These are phyloP conservation scores for Silene vulgaris DNA, from an alignment of 179 eudicot genomes.

Conservation along the genomic window DNA sequence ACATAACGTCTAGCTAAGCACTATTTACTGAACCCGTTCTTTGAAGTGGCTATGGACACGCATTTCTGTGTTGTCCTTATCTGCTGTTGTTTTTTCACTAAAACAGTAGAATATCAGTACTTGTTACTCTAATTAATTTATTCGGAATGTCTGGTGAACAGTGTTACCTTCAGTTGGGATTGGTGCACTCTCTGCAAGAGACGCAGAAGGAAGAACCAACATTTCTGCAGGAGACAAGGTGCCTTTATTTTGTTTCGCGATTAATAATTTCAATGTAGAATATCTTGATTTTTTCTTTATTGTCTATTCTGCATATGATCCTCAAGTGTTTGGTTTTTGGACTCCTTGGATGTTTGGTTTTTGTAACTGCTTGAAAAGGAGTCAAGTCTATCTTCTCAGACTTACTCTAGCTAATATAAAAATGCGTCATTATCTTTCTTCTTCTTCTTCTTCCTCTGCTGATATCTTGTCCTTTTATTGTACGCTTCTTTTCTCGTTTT, in stretches of 20 bases:
- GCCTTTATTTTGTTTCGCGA: slow-evolving; percentile 3
- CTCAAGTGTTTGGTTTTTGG: slow-evolving; percentile 5
- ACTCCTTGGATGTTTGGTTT: slow-evolving; percentile 8
- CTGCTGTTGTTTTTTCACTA: not conserved
- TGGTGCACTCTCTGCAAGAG: slow-evolving; percentile 95
- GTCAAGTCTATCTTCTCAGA: not conserved
- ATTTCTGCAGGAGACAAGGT: slow-evolving; percentile 80
- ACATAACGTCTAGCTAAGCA: not conserved
- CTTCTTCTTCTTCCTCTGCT: not conserved
- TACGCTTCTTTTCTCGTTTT: not conserved
- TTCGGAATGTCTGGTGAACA: slow-evolving; percentile 27
- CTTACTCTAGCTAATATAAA: not conserved
- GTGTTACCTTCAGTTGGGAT: slow-evolving; percentile 85
- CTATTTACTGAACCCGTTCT: not conserved
- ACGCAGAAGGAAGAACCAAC: slow-evolving; percentile 84
- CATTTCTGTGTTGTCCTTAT: not conserved
- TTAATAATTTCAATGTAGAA: not conserved
- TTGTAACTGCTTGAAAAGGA: not conserved
- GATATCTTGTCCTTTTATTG: not conserved
- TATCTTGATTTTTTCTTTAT: not conserved
- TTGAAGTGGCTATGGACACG: not conserved
- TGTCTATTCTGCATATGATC: not conserved
- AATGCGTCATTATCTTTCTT: not conserved
- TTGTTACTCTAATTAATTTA: slow-evolving; percentile 10
- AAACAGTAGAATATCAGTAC: not conserved